Base-by-base conservation (phyloP, 2,329 filamentous ascomycete genomes). In the Aspergillus neotritici region DNA sequence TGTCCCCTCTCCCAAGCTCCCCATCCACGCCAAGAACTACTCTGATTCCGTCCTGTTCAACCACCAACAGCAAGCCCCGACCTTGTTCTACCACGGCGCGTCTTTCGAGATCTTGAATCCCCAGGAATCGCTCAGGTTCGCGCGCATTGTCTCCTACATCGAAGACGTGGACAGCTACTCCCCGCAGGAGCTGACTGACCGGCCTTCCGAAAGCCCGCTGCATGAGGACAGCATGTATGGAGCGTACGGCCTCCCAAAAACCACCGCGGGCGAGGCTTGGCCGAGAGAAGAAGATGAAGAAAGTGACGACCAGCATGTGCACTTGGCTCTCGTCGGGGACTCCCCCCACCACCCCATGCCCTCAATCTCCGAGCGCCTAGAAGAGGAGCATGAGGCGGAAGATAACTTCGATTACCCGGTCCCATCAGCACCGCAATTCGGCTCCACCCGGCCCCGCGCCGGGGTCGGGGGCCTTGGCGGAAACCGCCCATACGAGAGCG, bases 61-160 rank as follows among this genome's bases (percentile, higher is more conserved):
- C 34, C 37, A 48, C 25, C 54, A 55, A 32, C 51, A 54, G 44
- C 46, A 55, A 41, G 47, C 49, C 21, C 40, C 57, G 41, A 64
- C 58, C 42, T 49, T 67, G 32, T 54, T 57, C 25, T 58, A 65
- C 43, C 57, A 64, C 36, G 64, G 64, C 10, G 52, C 62, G 8
- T 57, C 55, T 7, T 67, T 67, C 36, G 63, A 67, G 29, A 67
- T 67, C 13, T 42, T 67, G 13, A 67, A 67, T 31, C 64, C 63
- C 21, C 61, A 61, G 38, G 60, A 62, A 39, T 66, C 64, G 8
- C 47, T 66, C 13, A 56, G 61, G 37, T 49, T 63, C n/a, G 54
- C 61, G 10, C 56, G 60, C 13, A 65, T 66, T 14, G 59, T 65
- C 25, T 66, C 63, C 7, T 63, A 57, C 35, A 63, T 64, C 28